phyloP scores from a whole-genome alignment of 805 yeast genomes.

The Torulaspora franciscae region DNA sequence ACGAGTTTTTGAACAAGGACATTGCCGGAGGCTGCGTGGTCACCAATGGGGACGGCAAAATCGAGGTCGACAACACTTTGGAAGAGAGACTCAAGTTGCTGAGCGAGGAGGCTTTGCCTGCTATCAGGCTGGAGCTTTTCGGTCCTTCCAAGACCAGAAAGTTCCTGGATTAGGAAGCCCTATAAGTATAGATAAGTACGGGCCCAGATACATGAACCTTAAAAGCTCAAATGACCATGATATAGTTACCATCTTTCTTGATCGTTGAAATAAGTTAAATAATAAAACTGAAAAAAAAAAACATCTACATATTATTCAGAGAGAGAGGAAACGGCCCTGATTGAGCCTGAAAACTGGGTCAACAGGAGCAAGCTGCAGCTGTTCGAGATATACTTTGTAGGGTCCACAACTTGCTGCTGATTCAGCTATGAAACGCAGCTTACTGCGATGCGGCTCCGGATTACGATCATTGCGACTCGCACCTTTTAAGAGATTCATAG shows the following conservation, averaged over 20 bases:
- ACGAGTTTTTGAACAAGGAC: constrained; percentile 55
- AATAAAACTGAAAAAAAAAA: background rate
- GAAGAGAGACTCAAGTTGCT: constrained; percentile 88
- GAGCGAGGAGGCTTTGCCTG: constrained; percentile 83
- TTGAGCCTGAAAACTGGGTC: background rate
- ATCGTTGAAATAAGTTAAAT: background rate
- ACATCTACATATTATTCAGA: background rate
- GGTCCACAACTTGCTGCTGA: background rate
- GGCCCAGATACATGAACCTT: constrained; percentile 1
- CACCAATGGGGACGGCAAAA: constrained; percentile 67
- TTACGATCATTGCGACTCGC: constrained; percentile 2
- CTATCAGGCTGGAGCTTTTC: constrained; percentile 82
- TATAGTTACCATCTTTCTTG: too few relatives aligned
- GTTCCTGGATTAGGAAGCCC: constrained; percentile 64
- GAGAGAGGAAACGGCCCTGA: background rate
- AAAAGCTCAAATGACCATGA: background rate
- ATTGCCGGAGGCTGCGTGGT: constrained; percentile 82
- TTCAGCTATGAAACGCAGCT: constrained; percentile 2
- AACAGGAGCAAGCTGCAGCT: background rate
- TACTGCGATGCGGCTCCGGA: constrained; percentile 8
- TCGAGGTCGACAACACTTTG: constrained; percentile 85
- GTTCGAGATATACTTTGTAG: background rate
- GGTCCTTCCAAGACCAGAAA: constrained; percentile 82
- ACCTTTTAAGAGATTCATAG: constrained; percentile 3
- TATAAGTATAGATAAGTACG: background rate